Evolutionary conservation across 768 basidiomycete genomes (phyloP), one percentile per base, ranked within the genome.

Genomic region (Trametes punicea): DNA sequence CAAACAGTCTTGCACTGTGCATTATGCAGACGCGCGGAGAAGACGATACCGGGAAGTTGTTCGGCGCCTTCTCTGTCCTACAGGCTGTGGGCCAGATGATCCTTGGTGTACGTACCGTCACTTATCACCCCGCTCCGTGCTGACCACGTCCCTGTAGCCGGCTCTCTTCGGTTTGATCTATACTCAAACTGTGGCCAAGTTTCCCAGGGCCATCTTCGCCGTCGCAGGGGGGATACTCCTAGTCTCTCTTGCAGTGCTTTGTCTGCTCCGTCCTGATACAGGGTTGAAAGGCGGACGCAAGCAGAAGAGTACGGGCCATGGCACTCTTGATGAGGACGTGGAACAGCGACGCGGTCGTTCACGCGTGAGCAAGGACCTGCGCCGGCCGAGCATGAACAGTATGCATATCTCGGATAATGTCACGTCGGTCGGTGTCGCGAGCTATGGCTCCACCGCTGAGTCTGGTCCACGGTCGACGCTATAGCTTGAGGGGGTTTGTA

Each of bases 1-100:
- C 82, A 48, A 85, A 90, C 57, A 88, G 86, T n/a, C 74, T 92
- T 8, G 89, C 87, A 0, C 73, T 90, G 4, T 87, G 81, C 62
- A 75, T 88, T n/a, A 59, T 81, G n/a, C 74, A 77, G 56, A 76
- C 80, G 57, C 74, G 76, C 6, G 66, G 63, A 26, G 66, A 71
- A 34, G 62, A 65, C 29, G 68, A 69, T 6, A 59, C 65, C 1
- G 89, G 88, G 0, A 76, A 81, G 20, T 65, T 91, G 33, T 88
- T 91, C 51, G 88, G 88, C 13, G 87, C 87, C 1, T 73, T 90
- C 53, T 83, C 86, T 2, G 80, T 88, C 15, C 66, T 90, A 39
- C 80, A 83, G 50, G 85, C 88, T 0, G 68, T 83, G 8, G 83
- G 83, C 0, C 84, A 85, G 67, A 83, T 81, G 54, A 81, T 90